Base-by-base conservation (phyloP, 2,329 filamentous ascomycete species). In the Penicillium sp. region DNA sequence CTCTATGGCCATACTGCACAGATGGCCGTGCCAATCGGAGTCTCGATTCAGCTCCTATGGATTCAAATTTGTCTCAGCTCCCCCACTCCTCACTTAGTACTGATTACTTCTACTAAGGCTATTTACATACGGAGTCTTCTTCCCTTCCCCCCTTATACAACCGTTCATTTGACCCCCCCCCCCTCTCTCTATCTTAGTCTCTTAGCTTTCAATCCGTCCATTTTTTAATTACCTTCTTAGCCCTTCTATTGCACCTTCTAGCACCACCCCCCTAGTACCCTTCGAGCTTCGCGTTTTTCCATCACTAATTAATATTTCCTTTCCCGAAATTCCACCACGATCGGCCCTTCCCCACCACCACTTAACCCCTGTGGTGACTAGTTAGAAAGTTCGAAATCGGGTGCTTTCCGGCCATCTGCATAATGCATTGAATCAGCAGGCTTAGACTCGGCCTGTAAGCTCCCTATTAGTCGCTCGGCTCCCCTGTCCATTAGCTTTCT, bases 401-500 rank as follows among this genome's bases (percentile, higher is more conserved):
- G 24, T 50, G 13, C n/a, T n/a, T 44, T 40, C 55, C 55, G 45
- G 45, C 35, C 51, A 51, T 44, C 28, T 22, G 38, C 37, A 19
- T 13, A 5, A 7, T 19, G 13, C 28, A 53, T 26, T 42, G 53
- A 62, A 55, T 61, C 65, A 62, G 40, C 35, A 22, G 45, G 35
- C 26, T 4, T 17, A 26, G 24, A 33, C 13, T 12, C 35, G 8
- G 26, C 10, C 33, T 35, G 28, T 30, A 42, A 53, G 53, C 56
- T 55, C 28, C 59, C 28, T 13, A 3, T 28, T 38, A 53, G 51
- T 57, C n/a, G 22, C 38, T 59, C 47, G 62, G 51, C 37, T 66
- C 62, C 49, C 53, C 59, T 61, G 61, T 60, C 58, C 57, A 53
- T 59, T 59, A 59, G 65, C 37, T 35, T 24, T 50, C 22, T 44